Base-by-base conservation (phyloP, 441 rosid genomes). In the Arabidopsis hybrid region DNA sequence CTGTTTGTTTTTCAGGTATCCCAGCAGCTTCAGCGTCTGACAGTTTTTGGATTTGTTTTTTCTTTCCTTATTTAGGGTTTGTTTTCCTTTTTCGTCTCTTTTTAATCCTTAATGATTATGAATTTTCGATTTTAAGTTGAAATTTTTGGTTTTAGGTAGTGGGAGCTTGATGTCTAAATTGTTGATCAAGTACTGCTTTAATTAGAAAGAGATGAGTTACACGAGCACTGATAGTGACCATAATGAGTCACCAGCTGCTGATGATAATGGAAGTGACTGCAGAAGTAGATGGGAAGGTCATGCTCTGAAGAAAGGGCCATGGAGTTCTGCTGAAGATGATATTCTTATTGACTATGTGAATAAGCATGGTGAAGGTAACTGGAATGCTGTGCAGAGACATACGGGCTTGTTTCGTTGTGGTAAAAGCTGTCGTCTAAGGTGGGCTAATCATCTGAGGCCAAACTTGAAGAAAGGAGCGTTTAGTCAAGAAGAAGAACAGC, bases 331-430 rank as follows among this genome's bases (percentile, higher is more conserved):
- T 60, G 98, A 95, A 84, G 99, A 95, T 67, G 89, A 85, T 7
- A 91, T 95, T 75, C 83, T 95, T 80, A 72, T 85, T 60, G 96
- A 92, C 16, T 91, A 92, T 82, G 99, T 95, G 16, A 88, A 83
- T 78, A 89, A 86, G 72, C 96, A 95, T 62, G 97, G 97, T 2
- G 98, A 95, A 55, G 99, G 99, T 74, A 91, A 95, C 77, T 95
- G 99, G 99, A 95, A 95, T 81, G 91, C 92, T 70, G 99, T 95
- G 72, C 99, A 95, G 86, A 92, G 90, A 85, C 85, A 89, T 77
- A 91, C 98, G 0, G 90, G 96, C n/a, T 79, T 95, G 68, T 86
- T 77, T 36, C 92, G 97, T 9, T 95, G 98, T 71, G 99, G 98
- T 47, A 95, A 95, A 82, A 95, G 97, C 83, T 95, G 97, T 51